phyloP scores from a whole-genome alignment of 176 grass and related monocot genomes.

The Stipa capillata region DNA sequence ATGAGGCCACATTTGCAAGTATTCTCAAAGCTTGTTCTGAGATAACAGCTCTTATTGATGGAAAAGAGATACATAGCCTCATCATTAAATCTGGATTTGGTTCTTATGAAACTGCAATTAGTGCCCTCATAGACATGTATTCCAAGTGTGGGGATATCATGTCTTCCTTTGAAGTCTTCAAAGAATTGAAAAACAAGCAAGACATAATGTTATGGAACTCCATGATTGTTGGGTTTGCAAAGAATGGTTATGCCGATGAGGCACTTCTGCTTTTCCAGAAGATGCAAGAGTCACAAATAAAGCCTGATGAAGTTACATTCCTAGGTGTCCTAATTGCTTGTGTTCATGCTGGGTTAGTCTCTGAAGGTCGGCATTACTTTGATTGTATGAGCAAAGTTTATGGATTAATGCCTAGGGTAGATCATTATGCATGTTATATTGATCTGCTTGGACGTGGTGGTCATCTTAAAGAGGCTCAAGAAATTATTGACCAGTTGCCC shows the following conservation, averaged over 20 bases:
- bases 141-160: conserved; percentile 62
- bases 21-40: conserved; percentile 68
- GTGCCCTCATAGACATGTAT: conserved; percentile 67
- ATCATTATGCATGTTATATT: conserved; percentile 59
- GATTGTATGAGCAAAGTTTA: conserved; percentile 40
- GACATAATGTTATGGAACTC: conserved; percentile 59
- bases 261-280: conserved; percentile 49
- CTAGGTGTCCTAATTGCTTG: conserved; percentile 64
- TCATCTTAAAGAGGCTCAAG: conserved; percentile 55
- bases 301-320: conserved; percentile 57
- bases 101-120: conserved; percentile 39
- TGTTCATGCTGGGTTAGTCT: conserved; percentile 49
- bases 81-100: conserved; percentile 52
- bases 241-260: conserved; percentile 56
- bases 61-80: conserved; percentile 47
- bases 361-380: conserved; percentile 41
- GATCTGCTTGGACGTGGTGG: conserved; percentile 68
- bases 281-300: conserved; percentile 39
- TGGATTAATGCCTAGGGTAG: conserved; percentile 42
- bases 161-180: conserved; percentile 50
- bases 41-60: conserved; percentile 28
- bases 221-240: conserved; percentile 63
- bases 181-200: conserved; percentile 45
- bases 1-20: conserved; percentile 60
- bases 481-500: conserved; percentile 45